These are phyloP conservation scores for Arthrobotrys iridis DNA, from an alignment of 2,329 filamentous ascomycete species.

Conservation along the genomic window DNA sequence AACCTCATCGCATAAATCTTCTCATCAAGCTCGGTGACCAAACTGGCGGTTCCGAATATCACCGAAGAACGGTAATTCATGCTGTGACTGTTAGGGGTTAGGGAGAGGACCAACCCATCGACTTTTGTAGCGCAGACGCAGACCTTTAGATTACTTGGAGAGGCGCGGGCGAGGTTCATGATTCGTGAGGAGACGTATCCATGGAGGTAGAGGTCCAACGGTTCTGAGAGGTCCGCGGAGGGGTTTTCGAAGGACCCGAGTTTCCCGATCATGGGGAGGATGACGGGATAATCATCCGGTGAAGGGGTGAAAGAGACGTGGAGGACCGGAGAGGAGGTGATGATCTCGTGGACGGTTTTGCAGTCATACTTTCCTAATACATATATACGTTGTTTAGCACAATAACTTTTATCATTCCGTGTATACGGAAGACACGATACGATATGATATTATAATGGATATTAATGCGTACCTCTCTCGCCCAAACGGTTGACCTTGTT, in stretches of 20 bases:
- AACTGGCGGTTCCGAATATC: slow-evolving; percentile 76
- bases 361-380: slow-evolving; percentile 78
- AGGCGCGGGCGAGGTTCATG: slow-evolving; percentile 70
- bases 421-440: neutral
- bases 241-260: slow-evolving; percentile 77
- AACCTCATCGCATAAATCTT: slow-evolving; percentile 80
- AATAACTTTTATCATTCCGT: too few relatives aligned
- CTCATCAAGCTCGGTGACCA: slow-evolving; percentile 75
- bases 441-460: neutral
- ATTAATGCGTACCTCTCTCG: slow-evolving; percentile 67
- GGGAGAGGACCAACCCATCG: slow-evolving; percentile 80
- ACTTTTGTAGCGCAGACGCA: slow-evolving; percentile 77
- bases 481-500: slow-evolving; percentile 76
- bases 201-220: slow-evolving; percentile 81
- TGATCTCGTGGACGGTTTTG: slow-evolving; percentile 76
- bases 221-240: slow-evolving; percentile 70
- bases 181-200: slow-evolving; percentile 83
- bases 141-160: slow-evolving; percentile 69
- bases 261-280: slow-evolving; percentile 85
- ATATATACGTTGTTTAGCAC: slow-evolving; percentile 31
- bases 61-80: slow-evolving; percentile 87
- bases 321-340: slow-evolving; percentile 78
- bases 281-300: slow-evolving; percentile 75
- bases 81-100: slow-evolving; percentile 82
- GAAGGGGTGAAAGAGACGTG: slow-evolving; percentile 78